phyloP scores from a whole-genome alignment of 108 stramenopile species.

The Nitzschia sp. region DNA sequence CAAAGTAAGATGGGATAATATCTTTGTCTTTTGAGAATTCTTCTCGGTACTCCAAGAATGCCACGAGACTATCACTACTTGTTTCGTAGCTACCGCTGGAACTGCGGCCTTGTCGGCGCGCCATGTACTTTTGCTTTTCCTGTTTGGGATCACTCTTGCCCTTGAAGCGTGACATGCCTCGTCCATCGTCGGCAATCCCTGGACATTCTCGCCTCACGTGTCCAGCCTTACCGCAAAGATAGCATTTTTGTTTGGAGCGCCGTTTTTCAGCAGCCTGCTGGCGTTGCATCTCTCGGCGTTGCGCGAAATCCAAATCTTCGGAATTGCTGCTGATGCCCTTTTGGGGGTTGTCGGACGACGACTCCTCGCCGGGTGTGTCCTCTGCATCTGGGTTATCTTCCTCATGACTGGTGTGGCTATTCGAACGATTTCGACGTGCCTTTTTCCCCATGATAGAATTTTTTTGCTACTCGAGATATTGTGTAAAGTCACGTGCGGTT shows the following conservation, averaged over 20 bases:
- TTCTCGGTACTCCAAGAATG: conserved; percentile 7
- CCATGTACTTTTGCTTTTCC: neutral
- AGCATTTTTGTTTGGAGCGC: conserved; percentile 20
- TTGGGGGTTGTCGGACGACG: neutral
- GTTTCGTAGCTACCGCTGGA: neutral
- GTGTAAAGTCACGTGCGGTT: too few species aligned
- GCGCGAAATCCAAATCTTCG: conserved; percentile 24
- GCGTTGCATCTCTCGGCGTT: conserved; percentile 32
- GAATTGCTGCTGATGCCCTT: neutral
- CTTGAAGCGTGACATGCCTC: conserved; percentile 28
- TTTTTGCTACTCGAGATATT: too few species aligned
- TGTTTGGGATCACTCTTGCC: conserved; percentile 6
- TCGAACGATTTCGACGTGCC: neutral
- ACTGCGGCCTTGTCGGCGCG: neutral
- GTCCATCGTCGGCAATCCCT: conserved; percentile 39
- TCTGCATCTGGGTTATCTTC: too few species aligned
- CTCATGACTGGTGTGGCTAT: neutral
- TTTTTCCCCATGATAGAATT: neutral
- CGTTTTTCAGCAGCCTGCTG: conserved; percentile 30
- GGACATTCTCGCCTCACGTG: conserved; percentile 36
- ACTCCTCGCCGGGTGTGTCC: neutral
- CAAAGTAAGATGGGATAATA: neutral
- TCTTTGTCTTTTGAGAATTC: neutral
- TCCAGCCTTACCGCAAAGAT: conserved; percentile 35
- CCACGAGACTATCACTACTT: neutral